Conservation (phyloP, 2,329 filamentous ascomycete genomes). For the Pleomassaria siparia region DNA sequence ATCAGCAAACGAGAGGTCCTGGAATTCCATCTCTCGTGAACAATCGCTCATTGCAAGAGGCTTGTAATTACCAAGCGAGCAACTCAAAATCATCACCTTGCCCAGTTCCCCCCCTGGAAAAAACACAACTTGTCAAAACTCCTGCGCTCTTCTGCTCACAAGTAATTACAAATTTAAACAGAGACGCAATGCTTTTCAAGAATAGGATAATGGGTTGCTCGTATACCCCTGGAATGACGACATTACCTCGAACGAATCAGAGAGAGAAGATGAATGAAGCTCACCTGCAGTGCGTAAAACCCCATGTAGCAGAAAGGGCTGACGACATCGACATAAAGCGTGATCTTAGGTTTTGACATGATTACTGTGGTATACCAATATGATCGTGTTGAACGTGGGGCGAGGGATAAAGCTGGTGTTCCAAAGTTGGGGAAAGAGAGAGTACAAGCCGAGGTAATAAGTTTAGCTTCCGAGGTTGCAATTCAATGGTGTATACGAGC, state of each 20-base stretch:
- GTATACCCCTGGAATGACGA: conserved; percentile 4
- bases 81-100: no score
- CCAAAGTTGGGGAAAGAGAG: background rate
- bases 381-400: background rate
- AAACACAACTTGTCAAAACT: no score
- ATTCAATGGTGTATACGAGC: background rate
- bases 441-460: conserved; percentile 1
- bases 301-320: conserved; percentile 63
- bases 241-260: background rate
- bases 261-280: background rate
- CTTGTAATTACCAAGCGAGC: no score
- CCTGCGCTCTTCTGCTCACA: no score
- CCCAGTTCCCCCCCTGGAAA: no score
- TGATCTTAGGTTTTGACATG: conserved; percentile 55
- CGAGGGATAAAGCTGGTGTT: background rate
- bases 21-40: no score
- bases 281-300: conserved; percentile 57
- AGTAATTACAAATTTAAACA: no score
- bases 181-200: no score
- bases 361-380: background rate
- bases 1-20: background rate
- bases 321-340: conserved; percentile 61
- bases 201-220: no score
- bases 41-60: no score
- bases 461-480: background rate